Base-by-base conservation (phyloP, 129 eudicot species). In the Deinandra increscens region DNA sequence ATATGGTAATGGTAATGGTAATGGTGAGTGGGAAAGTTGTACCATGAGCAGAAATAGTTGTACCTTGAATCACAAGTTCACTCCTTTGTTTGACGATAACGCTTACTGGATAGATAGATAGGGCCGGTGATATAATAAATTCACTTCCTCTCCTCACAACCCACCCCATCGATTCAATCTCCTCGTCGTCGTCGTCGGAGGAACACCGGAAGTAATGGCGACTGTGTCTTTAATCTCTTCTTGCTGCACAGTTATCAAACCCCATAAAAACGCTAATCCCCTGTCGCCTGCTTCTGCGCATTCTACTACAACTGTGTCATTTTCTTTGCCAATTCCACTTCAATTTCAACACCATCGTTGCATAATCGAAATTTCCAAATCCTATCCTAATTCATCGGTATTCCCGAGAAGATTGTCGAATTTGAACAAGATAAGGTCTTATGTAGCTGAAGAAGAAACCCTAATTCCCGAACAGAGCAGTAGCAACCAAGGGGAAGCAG, bases 381-480 rank as follows among this genome's bases (percentile, higher is more conserved):
- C 60, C 46, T 60, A 42, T 65, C 66, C 78, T 18, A 61, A 77
- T 34, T 64, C 68, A 1, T 45, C 49, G 5, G 0, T 59, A 18
- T 2, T 41, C 60, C 53, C 31, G 7, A 73, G 26, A 64, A 80
- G 69, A 37, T 29, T 43, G 11, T 76, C 68, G n/a, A 81, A 70
- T 71, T 68, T 69, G 60, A 75, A 34, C 9, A 80, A 63, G 67
- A 59, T 82, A 19, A 83, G 84, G 79, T 58, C 80, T 6, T 71
- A 81, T 39, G 84, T 62, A 1, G 73, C 72, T 12, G 87, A 77
- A 60, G 84, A 77, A 71, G 81, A 82, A 41, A 62, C 86, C 46
- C 64, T 78, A 38, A 79, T 68, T 61, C 78, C 87, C 4, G 83
- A 79, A 60, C 31, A 26, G 31, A 26, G 31, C 31, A 26, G 31